These are phyloP conservation scores for Cystobasidium pallidum DNA, from an alignment of 1,284 basidiomycete genomes.

Conservation along the genomic window DNA sequence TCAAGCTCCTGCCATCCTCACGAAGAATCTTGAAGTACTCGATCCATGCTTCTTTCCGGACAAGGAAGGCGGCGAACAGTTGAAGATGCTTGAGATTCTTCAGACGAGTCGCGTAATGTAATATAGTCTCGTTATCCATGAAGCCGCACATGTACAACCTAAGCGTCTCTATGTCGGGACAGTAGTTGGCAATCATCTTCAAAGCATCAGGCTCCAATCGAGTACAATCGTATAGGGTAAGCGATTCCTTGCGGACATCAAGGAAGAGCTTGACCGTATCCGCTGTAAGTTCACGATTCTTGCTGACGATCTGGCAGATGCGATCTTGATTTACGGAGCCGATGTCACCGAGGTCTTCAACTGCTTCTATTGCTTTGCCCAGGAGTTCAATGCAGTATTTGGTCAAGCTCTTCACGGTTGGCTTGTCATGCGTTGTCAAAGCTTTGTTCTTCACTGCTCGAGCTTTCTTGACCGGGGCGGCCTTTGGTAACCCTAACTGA, in stretches of 20 bases:
- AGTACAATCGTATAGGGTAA: conserved; percentile 88
- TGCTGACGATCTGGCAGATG: conserved; percentile 80
- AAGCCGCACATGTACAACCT: conserved; percentile 86
- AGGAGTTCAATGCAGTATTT: conserved; percentile 65
- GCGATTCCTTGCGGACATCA: conserved; percentile 66
- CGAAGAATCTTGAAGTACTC: conserved; percentile 69
- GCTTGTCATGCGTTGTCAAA: conserved; percentile 14
- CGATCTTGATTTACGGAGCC: conserved; percentile 75
- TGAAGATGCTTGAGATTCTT: conserved; percentile 71
- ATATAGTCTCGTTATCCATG: conserved; percentile 71
- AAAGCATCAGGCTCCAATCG: conserved; percentile 72
- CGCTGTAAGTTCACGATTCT: conserved; percentile 76
- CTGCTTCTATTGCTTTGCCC: conserved; percentile 81
- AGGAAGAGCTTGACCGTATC: conserved; percentile 85
- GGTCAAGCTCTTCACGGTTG: conserved; percentile 29
- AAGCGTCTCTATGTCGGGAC: conserved; percentile 75
- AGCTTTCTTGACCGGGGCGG: conserved; percentile 42
- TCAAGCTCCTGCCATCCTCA: conserved; percentile 61
- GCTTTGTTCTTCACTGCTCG: conserved; percentile 43
- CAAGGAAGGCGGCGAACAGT: conserved; percentile 86
- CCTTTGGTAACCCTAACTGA: conserved; percentile 26
- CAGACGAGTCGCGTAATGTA: conserved; percentile 68
- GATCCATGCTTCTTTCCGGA: conserved; percentile 75
- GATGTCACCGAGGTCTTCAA: conserved; percentile 87
- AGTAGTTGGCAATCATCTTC: conserved; percentile 71